Conservation (phyloP, 1,284 basidiomycete genomes). For the Apiotrichum akiyoshidainum region DNA sequence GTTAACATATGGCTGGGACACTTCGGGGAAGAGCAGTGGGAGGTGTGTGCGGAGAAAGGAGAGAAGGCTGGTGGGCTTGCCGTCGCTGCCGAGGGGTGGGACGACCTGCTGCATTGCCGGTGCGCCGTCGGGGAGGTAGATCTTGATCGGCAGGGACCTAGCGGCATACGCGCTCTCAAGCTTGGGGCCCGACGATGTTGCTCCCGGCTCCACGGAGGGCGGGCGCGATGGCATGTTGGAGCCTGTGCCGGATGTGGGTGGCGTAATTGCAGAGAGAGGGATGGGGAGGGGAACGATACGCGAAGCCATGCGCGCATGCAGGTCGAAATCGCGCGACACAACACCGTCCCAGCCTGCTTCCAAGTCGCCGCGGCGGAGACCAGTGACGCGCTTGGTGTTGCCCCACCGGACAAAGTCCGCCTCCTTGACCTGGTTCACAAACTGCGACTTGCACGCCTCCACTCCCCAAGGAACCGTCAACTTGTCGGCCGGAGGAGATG, state of each 20-base stretch:
- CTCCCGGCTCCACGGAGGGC: constrained; percentile 63
- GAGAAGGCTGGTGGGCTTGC: constrained; percentile 52
- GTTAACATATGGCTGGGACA: constrained; percentile 39
- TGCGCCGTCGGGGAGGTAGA: constrained; percentile 82
- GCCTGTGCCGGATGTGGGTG: constrained; percentile 44
- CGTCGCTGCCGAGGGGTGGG: constrained; percentile 59
- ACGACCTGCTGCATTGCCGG: constrained; percentile 86
- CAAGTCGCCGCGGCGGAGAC: constrained; percentile 79
- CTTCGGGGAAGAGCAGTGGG: constrained; percentile 53
- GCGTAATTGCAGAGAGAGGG: constrained; percentile 56
- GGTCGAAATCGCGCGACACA: constrained; percentile 88
- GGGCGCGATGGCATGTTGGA: constrained; percentile 58
- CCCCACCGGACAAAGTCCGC: constrained; percentile 94
- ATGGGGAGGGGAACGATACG: constrained; percentile 62
- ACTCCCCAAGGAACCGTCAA: constrained; percentile 71
- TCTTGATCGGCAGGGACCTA: constrained; percentile 77
- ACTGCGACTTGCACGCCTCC: constrained; percentile 81
- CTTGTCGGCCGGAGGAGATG: constrained; percentile 69
- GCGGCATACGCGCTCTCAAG: constrained; percentile 67
- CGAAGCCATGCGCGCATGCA: constrained; percentile 85
- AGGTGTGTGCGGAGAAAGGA: constrained; percentile 48
- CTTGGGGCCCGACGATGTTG: constrained; percentile 52
- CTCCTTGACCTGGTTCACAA: constrained; percentile 91
- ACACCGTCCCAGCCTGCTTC: constrained; percentile 94
- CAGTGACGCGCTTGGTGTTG: constrained; percentile 85